phyloP scores from a whole-genome alignment of 768 basidiomycete species.

The Phanerochaete sordida region DNA sequence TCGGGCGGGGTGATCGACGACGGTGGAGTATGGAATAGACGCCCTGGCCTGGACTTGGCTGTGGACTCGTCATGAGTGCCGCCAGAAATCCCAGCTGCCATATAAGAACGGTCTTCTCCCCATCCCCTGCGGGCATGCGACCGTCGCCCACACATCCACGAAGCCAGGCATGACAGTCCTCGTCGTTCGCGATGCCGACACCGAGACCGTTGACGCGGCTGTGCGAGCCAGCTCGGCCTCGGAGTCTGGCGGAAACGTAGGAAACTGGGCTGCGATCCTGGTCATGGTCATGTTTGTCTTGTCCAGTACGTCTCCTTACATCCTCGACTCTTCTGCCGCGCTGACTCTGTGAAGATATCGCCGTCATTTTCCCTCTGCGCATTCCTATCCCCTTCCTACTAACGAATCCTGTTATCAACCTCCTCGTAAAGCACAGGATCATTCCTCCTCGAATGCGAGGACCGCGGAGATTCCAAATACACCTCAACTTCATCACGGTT shows the following conservation, averaged over 20 bases:
- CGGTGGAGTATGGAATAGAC: neutral
- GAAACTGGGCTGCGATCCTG: slow-evolving; percentile 22
- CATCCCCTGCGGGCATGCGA: neutral
- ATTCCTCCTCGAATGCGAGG: neutral
- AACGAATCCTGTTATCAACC: neutral
- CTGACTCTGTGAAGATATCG: slow-evolving; percentile 16
- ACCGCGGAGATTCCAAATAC: slow-evolving; percentile 14
- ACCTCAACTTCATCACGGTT: slow-evolving; percentile 28
- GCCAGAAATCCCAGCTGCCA: neutral
- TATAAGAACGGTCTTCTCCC: neutral
- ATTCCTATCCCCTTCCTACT: slow-evolving; percentile 14
- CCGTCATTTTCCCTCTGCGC: slow-evolving; percentile 21
- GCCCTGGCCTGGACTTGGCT: neutral
- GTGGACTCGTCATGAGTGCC: neutral
- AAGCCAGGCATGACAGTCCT: neutral
- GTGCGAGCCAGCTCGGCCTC: neutral
- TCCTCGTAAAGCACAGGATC: neutral
- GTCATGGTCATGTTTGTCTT: slow-evolving; percentile 24
- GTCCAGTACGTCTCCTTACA: slow-evolving; percentile 20
- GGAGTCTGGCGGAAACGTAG: slow-evolving; percentile 4
- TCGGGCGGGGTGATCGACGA: neutral
- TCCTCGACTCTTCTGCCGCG: neutral
- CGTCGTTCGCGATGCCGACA: neutral
- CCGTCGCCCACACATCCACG: neutral
- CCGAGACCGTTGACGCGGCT: neutral